Evolutionary conservation across 768 basidiomycete genomes (phyloP).

Genomic region (Hemileccinum impolitum): DNA sequence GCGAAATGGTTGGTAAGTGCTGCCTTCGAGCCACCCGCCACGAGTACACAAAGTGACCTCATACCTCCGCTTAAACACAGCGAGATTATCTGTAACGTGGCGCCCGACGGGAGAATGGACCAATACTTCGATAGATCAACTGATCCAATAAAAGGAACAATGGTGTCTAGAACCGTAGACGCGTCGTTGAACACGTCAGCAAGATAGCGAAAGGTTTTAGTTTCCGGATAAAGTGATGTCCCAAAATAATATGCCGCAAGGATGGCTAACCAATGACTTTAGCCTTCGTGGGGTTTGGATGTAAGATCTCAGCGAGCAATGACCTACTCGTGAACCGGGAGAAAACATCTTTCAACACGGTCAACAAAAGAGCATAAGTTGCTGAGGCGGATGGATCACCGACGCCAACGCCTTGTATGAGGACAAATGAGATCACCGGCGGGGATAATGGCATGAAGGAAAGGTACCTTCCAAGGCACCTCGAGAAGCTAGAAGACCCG

Average conservation of each 20-base stretch:
- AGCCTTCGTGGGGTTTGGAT: not conserved
- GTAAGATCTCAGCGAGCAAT: too few species aligned
- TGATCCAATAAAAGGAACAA: conserved; percentile 52
- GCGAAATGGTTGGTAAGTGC: conserved; percentile 68
- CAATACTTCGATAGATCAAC: conserved; percentile 28
- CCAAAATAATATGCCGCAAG: conserved; percentile 59
- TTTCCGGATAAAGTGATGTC: conserved; percentile 64
- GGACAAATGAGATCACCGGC: not conserved
- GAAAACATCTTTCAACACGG: conserved; percentile 62
- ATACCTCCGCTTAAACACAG: conserved; percentile 59
- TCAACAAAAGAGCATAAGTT: conserved; percentile 61
- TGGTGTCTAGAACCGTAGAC: conserved; percentile 54
- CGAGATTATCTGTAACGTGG: conserved; percentile 41
- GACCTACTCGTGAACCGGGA: conserved; percentile 60
- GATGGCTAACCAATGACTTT: conserved; percentile 45
- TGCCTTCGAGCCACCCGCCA: conserved; percentile 67
- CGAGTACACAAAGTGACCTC: conserved; percentile 58
- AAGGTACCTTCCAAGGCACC: conserved; percentile 61
- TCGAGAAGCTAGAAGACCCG: conserved; percentile 59
- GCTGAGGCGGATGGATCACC: conserved; percentile 64
- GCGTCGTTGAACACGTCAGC: conserved; percentile 66
- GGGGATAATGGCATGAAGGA: not conserved
- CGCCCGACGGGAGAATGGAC: conserved; percentile 29
- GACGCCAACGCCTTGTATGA: conserved; percentile 58
- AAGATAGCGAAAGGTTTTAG: conserved; percentile 64